These are phyloP conservation scores for Coprinellus aureogranulatus DNA, from an alignment of 768 basidiomycete species.

Conservation along the genomic window DNA sequence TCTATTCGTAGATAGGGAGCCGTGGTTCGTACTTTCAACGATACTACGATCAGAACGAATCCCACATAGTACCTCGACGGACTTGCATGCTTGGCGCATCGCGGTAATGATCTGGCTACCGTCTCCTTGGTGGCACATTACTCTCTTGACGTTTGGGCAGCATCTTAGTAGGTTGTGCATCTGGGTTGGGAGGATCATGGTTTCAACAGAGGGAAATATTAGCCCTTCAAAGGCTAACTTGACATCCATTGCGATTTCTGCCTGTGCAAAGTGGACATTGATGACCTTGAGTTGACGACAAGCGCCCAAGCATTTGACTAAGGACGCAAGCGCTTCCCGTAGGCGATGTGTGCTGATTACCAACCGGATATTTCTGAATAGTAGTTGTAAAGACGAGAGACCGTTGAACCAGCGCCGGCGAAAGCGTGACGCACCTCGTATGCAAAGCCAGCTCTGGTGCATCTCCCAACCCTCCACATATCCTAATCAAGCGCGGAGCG, in stretches of 20 bases:
- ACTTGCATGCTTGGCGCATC: constrained; percentile 18
- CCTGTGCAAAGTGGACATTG: constrained; percentile 28
- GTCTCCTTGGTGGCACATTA: constrained; percentile 21
- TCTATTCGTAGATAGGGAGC: not conserved
- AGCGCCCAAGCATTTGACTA: constrained; percentile 18
- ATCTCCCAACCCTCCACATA: too few species aligned
- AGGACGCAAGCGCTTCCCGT: constrained; percentile 15
- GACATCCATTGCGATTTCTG: constrained; percentile 23
- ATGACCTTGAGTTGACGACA: constrained; percentile 28
- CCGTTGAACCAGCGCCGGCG: too few species aligned
- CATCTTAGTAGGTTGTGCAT: constrained; percentile 26
- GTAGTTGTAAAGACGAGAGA: too few species aligned
- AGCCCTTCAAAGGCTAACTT: constrained; percentile 19
- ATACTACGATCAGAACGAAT: constrained; percentile 4
- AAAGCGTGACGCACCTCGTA: too few species aligned
- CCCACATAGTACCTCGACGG: constrained; percentile 25
- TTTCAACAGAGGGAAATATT: constrained; percentile 21
- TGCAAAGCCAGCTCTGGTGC: too few species aligned
- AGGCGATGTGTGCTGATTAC: too few species aligned
- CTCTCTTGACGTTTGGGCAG: constrained; percentile 23
- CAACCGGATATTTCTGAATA: too few species aligned
- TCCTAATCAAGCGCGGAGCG: too few species aligned
- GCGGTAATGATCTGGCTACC: constrained; percentile 24
- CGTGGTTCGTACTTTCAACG: not conserved
- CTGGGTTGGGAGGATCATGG: constrained; percentile 22